These are phyloP conservation scores for Xylariaceae sp. DNA, from an alignment of 2,329 filamentous ascomycete species.

Conservation along the genomic window DNA sequence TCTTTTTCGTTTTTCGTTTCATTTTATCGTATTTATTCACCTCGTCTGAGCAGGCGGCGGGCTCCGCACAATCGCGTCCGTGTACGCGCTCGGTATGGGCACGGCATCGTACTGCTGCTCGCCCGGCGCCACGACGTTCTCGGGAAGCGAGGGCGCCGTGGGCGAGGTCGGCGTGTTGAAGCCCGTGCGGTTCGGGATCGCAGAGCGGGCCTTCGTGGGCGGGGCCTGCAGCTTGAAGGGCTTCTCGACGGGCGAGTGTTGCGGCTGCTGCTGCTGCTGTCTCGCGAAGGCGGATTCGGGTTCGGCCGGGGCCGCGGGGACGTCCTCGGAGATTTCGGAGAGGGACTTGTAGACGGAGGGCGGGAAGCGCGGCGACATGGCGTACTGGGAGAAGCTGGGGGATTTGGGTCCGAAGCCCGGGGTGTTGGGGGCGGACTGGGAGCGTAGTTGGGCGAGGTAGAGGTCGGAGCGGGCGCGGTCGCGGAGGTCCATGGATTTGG, in stretches of 20 bases:
- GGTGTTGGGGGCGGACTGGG: constrained; percentile 90
- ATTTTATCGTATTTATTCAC: constrained; percentile 26
- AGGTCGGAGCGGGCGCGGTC: constrained; percentile 92
- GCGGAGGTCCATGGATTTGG: constrained; percentile 93
- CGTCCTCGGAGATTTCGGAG: constrained; percentile 42
- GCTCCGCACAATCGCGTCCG: constrained; percentile 49
- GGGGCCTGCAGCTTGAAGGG: constrained; percentile 86
- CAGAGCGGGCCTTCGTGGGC: constrained; percentile 69
- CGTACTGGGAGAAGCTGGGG: constrained; percentile 49
- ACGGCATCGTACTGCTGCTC: constrained; percentile 82
- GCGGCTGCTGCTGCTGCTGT: no score
- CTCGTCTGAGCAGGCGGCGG: constrained; percentile 42
- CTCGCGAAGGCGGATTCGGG: constrained; percentile 57
- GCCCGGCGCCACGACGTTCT: constrained; percentile 56
- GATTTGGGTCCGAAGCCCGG: constrained; percentile 76
- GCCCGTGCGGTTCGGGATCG: constrained; percentile 66
- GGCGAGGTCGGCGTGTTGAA: constrained; percentile 50
- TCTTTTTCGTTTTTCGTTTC: no score
- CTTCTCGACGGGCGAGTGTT: constrained; percentile 35
- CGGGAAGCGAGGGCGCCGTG: constrained; percentile 25
- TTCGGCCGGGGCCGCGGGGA: constrained; percentile 49
- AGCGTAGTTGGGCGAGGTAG: constrained; percentile 79
- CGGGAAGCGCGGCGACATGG: constrained; percentile 57
- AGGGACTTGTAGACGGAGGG: constrained; percentile 51
- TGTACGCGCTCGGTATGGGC: constrained; percentile 82